A percentile compares a stretch with the other conserved stretches of the same genome.
Conservation (phyloP, 164 flowering plant genomes). For the Nymphaea colorata region DNA sequence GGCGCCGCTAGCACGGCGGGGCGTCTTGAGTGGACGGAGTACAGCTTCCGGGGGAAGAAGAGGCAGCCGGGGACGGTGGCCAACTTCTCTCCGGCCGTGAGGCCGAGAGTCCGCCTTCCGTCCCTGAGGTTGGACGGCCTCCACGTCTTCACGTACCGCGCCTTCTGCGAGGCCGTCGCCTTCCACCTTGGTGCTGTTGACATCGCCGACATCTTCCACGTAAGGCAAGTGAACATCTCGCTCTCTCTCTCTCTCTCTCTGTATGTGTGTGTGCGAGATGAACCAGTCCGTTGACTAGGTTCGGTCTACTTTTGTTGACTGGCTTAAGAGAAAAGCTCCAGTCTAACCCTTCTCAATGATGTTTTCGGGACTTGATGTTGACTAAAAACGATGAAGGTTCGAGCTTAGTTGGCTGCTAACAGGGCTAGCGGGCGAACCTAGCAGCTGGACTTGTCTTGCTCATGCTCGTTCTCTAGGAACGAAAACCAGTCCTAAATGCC, state of each 20-base stretch:
- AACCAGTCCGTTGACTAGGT: background rate
- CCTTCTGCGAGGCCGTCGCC: slow-evolving; percentile 48
- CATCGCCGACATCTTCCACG: slow-evolving; percentile 48
- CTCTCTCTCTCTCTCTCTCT: background rate
- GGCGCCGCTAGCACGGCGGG: background rate
- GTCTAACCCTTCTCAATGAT: too few species aligned
- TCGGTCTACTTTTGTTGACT: background rate
- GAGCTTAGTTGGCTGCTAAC: too few species aligned
- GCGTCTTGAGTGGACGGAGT: slow-evolving; percentile 28
- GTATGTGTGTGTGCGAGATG: background rate
- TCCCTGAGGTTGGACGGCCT: slow-evolving; percentile 57
- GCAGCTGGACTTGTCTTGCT: too few species aligned
- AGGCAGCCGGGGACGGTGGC: background rate
- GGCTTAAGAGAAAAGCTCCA: too few species aligned
- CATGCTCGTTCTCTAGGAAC: too few species aligned
- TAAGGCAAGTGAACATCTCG: slow-evolving; percentile 20
- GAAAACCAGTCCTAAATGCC: too few species aligned
- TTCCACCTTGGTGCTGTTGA: slow-evolving; percentile 32
- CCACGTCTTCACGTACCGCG: slow-evolving; percentile 41
- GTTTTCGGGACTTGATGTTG: too few species aligned
- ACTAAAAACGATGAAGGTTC: too few species aligned
- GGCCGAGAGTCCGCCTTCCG: slow-evolving; percentile 37
- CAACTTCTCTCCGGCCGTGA: slow-evolving; percentile 2
- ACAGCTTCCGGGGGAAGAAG: slow-evolving; percentile 19
- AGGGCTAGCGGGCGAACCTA: too few species aligned